Evolutionary conservation across 768 basidiomycete genomes (phyloP), one percentile per base, ranked within the genome.

Genomic region (Porpolomopsis calyptriformis): DNA sequence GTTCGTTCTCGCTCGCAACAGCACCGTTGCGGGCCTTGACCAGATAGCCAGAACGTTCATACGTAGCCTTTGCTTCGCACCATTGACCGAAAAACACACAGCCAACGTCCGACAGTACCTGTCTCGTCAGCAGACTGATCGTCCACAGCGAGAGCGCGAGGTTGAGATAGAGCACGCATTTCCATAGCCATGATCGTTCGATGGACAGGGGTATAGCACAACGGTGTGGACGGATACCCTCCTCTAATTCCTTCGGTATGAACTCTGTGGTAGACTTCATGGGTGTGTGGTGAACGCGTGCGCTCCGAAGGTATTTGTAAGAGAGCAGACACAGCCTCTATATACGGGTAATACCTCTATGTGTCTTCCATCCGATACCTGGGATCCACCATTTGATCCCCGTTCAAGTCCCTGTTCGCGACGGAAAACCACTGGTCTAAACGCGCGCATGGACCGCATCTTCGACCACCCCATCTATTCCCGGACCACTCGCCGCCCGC

Each of bases 1-100:
- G 65, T 52, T 76, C 72, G 61, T 92, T 90, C 67, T 97, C 93
- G 22, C 82, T 73, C 4, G 94, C 90, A 14, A 97, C 92, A 0
- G 91, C 94, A 4, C 87, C 94, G 51, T 82, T 65, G 25, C 71
- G 66, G 0, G 83, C 94, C 47, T 65, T 55, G 24, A 76, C 64
- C 19, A 73, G 64, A 49, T 67, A 70, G 18, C 22, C 23, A 4
- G 23, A 20, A 24, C 11, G 19, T 14, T 14, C 29, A 31, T 7
- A 7, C 14, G 29, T 7, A 14, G 29, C 29, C 7, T 14, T n/a
- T n/a, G n/a, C 7, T 31, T 14, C 29, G 14, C 14, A 14, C 29
- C 7, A 14, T 31, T 31, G 29, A 31, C 29, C 29, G 29, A 7
- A 14, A 31, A 31, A 7, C 7, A 31, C 7, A 31, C 29, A 31